Evolutionary conservation across 2,329 filamentous ascomycete species (phyloP).

Genomic region (Harringtonia aguacate): DNA sequence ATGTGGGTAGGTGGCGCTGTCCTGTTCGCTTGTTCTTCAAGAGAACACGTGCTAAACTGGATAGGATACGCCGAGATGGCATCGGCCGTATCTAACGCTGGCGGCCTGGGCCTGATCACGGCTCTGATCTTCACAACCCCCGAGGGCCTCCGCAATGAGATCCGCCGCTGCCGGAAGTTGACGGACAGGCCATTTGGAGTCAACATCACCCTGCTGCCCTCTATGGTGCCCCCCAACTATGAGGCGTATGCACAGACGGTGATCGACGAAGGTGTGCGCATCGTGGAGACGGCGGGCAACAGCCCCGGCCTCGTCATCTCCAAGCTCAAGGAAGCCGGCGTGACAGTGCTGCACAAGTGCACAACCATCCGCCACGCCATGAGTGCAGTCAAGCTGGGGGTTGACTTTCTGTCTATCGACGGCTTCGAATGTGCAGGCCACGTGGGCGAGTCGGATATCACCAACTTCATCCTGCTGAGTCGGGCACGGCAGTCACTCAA

Average conservation of each 20-base stretch:
- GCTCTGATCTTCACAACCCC: conserved; percentile 88
- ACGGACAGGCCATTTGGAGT: conserved; percentile 77
- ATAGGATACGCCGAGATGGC: conserved; percentile 70
- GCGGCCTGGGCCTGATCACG: conserved; percentile 72
- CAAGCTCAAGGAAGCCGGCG: conserved; percentile 69
- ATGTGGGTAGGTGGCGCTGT: conserved; percentile 12
- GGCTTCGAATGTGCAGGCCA: conserved; percentile 95
- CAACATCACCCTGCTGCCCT: conserved; percentile 87
- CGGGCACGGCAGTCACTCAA: conserved; percentile 73
- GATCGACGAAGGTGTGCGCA: conserved; percentile 82
- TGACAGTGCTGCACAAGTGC: conserved; percentile 90
- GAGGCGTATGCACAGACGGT: conserved; percentile 81
- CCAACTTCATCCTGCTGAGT: conserved; percentile 80
- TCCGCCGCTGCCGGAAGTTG: conserved; percentile 72
- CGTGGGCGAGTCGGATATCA: conserved; percentile 79
- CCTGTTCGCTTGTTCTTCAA: background rate
- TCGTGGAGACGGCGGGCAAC: conserved; percentile 52
- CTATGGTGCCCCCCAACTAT: conserved; percentile 86
- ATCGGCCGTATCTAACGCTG: conserved; percentile 69
- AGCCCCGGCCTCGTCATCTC: conserved; percentile 82
- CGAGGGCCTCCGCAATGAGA: conserved; percentile 86
- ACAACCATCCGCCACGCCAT: conserved; percentile 91
- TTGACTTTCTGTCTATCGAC: conserved; percentile 94
- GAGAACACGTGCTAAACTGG: conserved; percentile 36
- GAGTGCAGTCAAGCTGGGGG: conserved; percentile 84